These are phyloP conservation scores for Saturnispora zaruensis DNA, from an alignment of 805 yeast genomes.

Conservation along the genomic window DNA sequence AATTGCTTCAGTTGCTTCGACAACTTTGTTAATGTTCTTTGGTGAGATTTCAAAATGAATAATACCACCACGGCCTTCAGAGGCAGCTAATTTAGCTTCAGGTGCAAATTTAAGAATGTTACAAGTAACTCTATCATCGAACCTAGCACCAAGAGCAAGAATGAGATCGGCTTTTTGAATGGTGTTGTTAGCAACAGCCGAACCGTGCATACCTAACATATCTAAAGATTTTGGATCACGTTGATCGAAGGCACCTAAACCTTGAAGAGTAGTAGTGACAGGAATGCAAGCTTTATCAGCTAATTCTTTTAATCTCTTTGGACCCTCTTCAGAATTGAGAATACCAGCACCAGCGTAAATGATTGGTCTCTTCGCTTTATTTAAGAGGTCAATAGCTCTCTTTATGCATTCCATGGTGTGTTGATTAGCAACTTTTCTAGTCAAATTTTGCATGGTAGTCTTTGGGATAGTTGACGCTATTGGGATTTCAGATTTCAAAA, in stretches of 20 bases:
- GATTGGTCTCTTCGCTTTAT: conserved; percentile 78
- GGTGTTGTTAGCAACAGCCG: conserved; percentile 89
- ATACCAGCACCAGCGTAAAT: conserved; percentile 92
- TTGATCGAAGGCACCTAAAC: conserved; percentile 91
- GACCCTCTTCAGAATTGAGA: conserved; percentile 71
- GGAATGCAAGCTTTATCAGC: conserved; percentile 90
- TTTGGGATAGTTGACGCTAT: conserved; percentile 68
- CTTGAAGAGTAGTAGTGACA: conserved; percentile 93
- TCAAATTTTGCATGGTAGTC: conserved; percentile 58
- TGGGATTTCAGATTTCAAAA: conserved; percentile 82
- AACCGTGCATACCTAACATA: conserved; percentile 98
- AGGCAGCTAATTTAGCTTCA: conserved; percentile 81
- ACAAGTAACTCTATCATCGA: conserved; percentile 97
- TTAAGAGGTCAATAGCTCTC: conserved; percentile 71
- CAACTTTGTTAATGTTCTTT: conserved; percentile 95
- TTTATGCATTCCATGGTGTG: conserved; percentile 66
- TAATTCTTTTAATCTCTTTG: conserved; percentile 66
- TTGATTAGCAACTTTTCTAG: conserved; percentile 61
- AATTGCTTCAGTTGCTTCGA: conserved; percentile 89
- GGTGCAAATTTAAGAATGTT: conserved; percentile 86
- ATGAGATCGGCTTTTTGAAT: conserved; percentile 91
- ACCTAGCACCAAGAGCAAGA: conserved; percentile 92
- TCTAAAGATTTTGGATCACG: conserved; percentile 82
- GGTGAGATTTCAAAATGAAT: conserved; percentile 94
- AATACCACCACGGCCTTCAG: conserved; percentile 87